Percentiles rank a stretch among this genome's conserved stretches.
Evolutionary conservation across 75 land plant species (phyloP).

Genomic region (Picea glauca): DNA sequence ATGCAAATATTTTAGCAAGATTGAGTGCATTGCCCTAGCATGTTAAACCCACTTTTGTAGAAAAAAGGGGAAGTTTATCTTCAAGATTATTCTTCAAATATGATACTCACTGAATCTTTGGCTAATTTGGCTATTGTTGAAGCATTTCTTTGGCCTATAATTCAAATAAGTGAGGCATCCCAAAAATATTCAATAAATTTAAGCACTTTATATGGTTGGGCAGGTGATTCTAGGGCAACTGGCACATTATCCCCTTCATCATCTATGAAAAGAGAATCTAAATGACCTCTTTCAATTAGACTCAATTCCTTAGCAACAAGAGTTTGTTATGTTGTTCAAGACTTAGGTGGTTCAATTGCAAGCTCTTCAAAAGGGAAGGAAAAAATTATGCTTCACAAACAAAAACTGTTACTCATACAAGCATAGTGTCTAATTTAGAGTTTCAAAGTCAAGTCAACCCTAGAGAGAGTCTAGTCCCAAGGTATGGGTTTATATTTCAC

Average conservation of each 20-base stretch:
- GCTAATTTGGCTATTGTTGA: conserved; percentile 44
- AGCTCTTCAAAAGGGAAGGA: conserved; percentile 83
- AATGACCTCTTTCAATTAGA: conserved; percentile 77
- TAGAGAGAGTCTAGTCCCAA: conserved; percentile 46
- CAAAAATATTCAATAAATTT: conserved; percentile 10
- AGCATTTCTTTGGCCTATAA: conserved; percentile 52
- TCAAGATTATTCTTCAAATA: conserved; percentile 27
- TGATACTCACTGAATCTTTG: conserved; percentile 41
- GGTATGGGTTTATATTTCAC: conserved; percentile 16
- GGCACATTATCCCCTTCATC: conserved; percentile 40
- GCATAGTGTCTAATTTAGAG: conserved; percentile 56
- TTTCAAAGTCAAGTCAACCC: conserved; percentile 47
- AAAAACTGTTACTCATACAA: conserved; percentile 83
- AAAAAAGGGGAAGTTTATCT: conserved; percentile 38
- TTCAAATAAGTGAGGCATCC: conserved; percentile 13
- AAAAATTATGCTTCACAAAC: conserved; percentile 86
- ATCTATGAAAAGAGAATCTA: conserved; percentile 33
- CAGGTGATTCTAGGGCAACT: conserved; percentile 34
- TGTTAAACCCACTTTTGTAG: conserved; percentile 47
- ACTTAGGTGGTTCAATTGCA: conserved; percentile 21
- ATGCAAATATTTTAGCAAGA: conserved; percentile 37
- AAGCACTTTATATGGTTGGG: conserved; percentile 15
- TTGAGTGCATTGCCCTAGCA: conserved; percentile 29
- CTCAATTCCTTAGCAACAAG: conserved; percentile 61
- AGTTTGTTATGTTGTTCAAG: conserved; percentile 34